Evolutionary conservation across 139 green algal genomes (phyloP).

Genomic region (Asterochloris erici): DNA sequence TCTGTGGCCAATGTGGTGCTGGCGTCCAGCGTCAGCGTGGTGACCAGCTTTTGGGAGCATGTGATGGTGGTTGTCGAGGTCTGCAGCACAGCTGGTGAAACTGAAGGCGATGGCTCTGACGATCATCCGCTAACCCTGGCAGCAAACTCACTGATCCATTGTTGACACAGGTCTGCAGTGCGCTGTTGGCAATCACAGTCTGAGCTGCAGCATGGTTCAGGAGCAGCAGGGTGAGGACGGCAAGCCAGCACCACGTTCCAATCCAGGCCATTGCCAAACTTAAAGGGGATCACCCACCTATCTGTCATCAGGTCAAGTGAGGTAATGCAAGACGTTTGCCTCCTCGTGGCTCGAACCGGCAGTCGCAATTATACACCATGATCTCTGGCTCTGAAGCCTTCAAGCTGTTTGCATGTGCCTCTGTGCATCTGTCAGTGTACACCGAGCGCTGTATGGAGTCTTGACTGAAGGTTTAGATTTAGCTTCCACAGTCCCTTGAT

Average conservation of each 20-base stretch:
- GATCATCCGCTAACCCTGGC: background rate
- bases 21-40: constrained; percentile 52
- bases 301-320: background rate
- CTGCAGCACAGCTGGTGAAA: background rate
- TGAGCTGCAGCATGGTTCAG: background rate
- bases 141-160: constrained; percentile 34
- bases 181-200: constrained; percentile 41
- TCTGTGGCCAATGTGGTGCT: constrained; percentile 47
- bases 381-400: no score
- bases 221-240: background rate
- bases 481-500: no score
- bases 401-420: no score
- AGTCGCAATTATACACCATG: background rate
- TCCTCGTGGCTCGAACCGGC: background rate
- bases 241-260: background rate
- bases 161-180: constrained; percentile 51
- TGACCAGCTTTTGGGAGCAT: constrained; percentile 67
- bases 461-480: no score
- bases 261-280: no score
- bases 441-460: no score
- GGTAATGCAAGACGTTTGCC: background rate
- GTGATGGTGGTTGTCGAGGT: background rate
- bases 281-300: background rate
- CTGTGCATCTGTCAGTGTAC: no score
- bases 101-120: background rate